Percentiles rank a stretch among this genome's conserved stretches.
These are phyloP conservation scores for Colletotrichum aenigma DNA, from an alignment of 2,329 filamentous ascomycete genomes.

Conservation along the genomic window DNA sequence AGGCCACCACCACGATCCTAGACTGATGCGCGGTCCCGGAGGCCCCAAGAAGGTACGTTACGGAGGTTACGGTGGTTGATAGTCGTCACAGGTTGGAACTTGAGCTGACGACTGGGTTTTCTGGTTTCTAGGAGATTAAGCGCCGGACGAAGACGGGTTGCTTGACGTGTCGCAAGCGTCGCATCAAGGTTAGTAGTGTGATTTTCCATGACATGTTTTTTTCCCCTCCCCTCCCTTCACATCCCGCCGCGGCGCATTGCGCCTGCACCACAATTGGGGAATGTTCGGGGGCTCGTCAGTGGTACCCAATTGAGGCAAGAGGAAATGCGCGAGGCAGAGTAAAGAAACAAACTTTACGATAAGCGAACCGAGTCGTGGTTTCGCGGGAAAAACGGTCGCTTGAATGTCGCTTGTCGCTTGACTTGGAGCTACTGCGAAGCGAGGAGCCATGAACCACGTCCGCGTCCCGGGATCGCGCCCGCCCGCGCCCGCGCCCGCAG, in stretches of 20 bases:
- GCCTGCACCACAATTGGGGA: background rate
- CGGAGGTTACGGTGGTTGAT: background rate
- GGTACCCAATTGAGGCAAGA: background rate
- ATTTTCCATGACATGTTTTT: slow-evolving; percentile 21
- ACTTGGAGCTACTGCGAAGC: slow-evolving; percentile 38
- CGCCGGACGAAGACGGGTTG: slow-evolving; percentile 68
- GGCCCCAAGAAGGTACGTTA: slow-evolving; percentile 62
- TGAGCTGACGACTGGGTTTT: slow-evolving; percentile 1
- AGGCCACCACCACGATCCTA: slow-evolving; percentile 52
- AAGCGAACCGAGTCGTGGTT: slow-evolving; percentile 20
- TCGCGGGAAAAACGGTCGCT: slow-evolving; percentile 18
- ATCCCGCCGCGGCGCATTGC: background rate
- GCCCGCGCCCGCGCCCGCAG: slow-evolving; percentile 6
- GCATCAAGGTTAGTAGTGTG: slow-evolving; percentile 61
- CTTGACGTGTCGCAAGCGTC: slow-evolving; percentile 64
- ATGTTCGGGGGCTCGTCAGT: background rate
- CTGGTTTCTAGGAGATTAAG: slow-evolving; percentile 59
- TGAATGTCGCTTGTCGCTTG: slow-evolving; percentile 39
- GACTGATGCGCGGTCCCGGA: slow-evolving; percentile 48
- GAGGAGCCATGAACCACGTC: slow-evolving; percentile 26
- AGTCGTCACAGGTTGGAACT: background rate
- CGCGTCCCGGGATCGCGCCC: slow-evolving; percentile 12
- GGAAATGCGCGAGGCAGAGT: slow-evolving; percentile 2
- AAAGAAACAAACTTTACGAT: slow-evolving; percentile 20
- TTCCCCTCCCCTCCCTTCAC: background rate